Evolutionary conservation across 2,329 filamentous ascomycete genomes (phyloP), one percentile per base, ranked within the genome.

Genomic region (Cladosporium phlei): DNA sequence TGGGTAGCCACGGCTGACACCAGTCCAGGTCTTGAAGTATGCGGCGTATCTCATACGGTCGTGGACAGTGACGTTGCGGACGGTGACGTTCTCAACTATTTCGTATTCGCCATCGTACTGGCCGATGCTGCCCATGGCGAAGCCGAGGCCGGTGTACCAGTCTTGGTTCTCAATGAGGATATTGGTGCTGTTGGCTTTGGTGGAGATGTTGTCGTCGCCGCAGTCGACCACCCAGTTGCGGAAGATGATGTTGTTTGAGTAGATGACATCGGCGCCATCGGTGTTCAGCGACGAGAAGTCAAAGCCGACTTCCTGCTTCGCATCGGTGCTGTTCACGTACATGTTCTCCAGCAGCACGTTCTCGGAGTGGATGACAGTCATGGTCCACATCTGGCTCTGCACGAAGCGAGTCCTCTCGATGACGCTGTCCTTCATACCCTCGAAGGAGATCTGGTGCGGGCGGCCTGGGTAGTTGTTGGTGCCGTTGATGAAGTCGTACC

Each of bases 121-220:
- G 0, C 75, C 77, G 39, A 82, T 75, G 27, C 72, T 76, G 2
- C 78, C 78, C 12, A 82, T 68, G 2, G 78, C 75, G n/a, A 80
- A 63, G 2, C 76, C 76, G 3, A 71, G 66, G 2, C 76, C 76
- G 22, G 68, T 66, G 48, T 70, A 67, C 57, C 79, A 78, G 3
- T 63, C 66, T 38, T 63, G 69, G 57, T 80, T 68, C 19, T 69
- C 66, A 46, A 80, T 66, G 24, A 60, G 57, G 38, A 82, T 75
- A 52, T 80, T 75, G 14, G 72, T 78, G 33, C 69, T 74, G 56
- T 82, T 81, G 22, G 68, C 72, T 58, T 81, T 81, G 34, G 73
- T 56, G 1, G 73, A 70, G 42, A 82, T 75, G 50, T 68, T 69
- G 54, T 78, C 76, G 57, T 79, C 75, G 16, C 74, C 75, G 46